These are phyloP conservation scores for Tilletia indica DNA, from an alignment of 1,284 basidiomycete species.

Conservation along the genomic window DNA sequence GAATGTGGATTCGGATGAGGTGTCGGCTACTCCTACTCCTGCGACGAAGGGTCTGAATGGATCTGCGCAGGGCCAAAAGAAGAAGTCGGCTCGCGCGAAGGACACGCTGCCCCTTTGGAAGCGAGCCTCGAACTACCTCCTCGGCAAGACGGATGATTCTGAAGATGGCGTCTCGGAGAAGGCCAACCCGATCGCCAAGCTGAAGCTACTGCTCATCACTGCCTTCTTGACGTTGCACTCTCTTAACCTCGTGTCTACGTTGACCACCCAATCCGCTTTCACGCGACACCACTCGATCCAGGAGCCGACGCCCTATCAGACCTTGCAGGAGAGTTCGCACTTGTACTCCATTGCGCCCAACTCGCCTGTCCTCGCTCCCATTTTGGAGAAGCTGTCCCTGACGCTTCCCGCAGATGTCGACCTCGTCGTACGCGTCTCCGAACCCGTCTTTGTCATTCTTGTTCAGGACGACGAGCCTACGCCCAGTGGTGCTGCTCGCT, in stretches of 20 bases:
- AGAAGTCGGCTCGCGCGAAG: not conserved
- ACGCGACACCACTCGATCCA: slow-evolving; percentile 61
- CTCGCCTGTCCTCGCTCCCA: slow-evolving; percentile 36
- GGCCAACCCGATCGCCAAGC: slow-evolving; percentile 73
- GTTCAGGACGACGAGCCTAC: slow-evolving; percentile 59
- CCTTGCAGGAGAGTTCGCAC: slow-evolving; percentile 31
- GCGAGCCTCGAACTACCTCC: slow-evolving; percentile 34
- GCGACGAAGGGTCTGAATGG: slow-evolving; percentile 2
- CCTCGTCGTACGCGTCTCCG: slow-evolving; percentile 46
- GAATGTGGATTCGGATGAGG: slow-evolving; percentile 45
- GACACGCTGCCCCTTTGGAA: slow-evolving; percentile 31
- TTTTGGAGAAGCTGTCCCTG: slow-evolving; percentile 40
- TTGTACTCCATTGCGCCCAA: slow-evolving; percentile 31
- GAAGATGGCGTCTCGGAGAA: not conserved
- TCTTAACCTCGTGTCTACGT: slow-evolving; percentile 87
- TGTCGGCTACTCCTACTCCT: slow-evolving; percentile 33
- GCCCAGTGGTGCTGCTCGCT: slow-evolving; percentile 13
- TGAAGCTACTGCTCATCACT: slow-evolving; percentile 82
- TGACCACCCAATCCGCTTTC: slow-evolving; percentile 72
- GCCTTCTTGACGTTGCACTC: slow-evolving; percentile 47
- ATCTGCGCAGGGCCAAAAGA: not conserved
- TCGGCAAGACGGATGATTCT: slow-evolving; percentile 50
- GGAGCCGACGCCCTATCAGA: slow-evolving; percentile 51
- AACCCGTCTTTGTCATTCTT: slow-evolving; percentile 67
- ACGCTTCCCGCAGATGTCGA: slow-evolving; percentile 34